Percentiles rank a stretch among this genome's conserved stretches.
Conservation (phyloP, 2,329 filamentous ascomycete genomes). For the Aureobasidium uvarum region DNA sequence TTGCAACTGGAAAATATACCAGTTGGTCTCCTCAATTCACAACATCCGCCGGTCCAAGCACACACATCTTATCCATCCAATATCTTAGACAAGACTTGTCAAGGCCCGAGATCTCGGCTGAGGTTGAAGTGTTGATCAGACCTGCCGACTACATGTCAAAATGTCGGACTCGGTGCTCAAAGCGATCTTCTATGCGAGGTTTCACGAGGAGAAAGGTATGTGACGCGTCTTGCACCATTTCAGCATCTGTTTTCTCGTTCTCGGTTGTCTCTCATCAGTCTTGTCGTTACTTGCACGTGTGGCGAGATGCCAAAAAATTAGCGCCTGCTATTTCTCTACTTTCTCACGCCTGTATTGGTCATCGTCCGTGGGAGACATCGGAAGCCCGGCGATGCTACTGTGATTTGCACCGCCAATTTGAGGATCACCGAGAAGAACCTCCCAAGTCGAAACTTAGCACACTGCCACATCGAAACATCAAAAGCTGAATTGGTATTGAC, state of each 20-base stretch:
- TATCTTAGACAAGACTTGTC: no score
- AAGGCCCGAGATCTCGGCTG: not conserved
- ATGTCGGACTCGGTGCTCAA: conserved; percentile 52
- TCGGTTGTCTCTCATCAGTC: not conserved
- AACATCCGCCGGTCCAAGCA: not conserved
- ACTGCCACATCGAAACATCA: not conserved
- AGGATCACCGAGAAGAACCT: no score
- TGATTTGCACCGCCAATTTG: not conserved
- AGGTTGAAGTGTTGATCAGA: no score
- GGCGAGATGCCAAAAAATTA: not conserved
- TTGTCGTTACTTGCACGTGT: not conserved
- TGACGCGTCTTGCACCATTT: conserved; percentile 10
- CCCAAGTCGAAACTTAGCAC: not conserved
- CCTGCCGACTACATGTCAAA: not conserved
- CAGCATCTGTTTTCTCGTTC: not conserved
- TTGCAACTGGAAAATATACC: no score
- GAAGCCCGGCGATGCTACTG: not conserved
- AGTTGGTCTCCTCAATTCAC: not conserved
- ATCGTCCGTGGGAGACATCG: no score
- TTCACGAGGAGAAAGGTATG: conserved; percentile 58
- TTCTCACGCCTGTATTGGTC: no score
- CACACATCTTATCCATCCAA: no score
- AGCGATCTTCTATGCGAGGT: conserved; percentile 66
- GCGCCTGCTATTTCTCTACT: not conserved
- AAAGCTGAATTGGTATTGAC: not conserved